Evolutionary conservation across 306 rosid species (phyloP).

Genomic region (Lithocarpus polystachyus): DNA sequence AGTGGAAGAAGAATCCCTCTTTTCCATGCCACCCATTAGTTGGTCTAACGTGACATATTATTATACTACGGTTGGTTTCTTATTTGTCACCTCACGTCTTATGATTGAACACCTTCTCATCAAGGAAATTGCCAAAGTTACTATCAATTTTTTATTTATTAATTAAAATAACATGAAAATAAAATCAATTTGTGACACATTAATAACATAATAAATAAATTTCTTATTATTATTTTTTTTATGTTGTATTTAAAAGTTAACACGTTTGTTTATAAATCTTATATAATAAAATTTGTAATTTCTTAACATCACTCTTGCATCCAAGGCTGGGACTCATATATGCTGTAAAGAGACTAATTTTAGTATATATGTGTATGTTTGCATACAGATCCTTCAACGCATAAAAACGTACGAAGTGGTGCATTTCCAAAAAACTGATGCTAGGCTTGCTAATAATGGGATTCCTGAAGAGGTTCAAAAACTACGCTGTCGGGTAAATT

Average conservation of each 20-base stretch:
- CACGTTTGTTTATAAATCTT: too few species aligned
- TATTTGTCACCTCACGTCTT: not conserved
- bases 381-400: conserved; percentile 73
- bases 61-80: conserved; percentile 60
- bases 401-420: conserved; percentile 84
- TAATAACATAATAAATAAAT: too few species aligned
- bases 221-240: too few species aligned
- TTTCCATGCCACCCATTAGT: conserved; percentile 90
- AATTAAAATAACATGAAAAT: too few species aligned
- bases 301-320: too few species aligned
- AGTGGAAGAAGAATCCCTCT: conserved; percentile 61
- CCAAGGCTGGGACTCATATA: not conserved
- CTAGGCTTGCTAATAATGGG: conserved; percentile 89
- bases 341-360: conserved; percentile 6
- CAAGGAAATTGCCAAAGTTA: too few species aligned
- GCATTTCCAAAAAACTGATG: conserved; percentile 90
- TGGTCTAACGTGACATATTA: conserved; percentile 96
- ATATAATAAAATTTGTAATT: too few species aligned
- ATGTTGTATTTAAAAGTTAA: too few species aligned
- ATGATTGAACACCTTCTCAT: too few species aligned
- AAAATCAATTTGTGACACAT: too few species aligned
- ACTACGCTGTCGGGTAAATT: conserved; percentile 93
- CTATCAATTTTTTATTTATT: too few species aligned
- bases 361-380: conserved; percentile 5
- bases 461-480: conserved; percentile 82